Base-by-base conservation (phyloP, 2,329 filamentous ascomycete genomes). In the Nannizziopsis barbatae region DNA sequence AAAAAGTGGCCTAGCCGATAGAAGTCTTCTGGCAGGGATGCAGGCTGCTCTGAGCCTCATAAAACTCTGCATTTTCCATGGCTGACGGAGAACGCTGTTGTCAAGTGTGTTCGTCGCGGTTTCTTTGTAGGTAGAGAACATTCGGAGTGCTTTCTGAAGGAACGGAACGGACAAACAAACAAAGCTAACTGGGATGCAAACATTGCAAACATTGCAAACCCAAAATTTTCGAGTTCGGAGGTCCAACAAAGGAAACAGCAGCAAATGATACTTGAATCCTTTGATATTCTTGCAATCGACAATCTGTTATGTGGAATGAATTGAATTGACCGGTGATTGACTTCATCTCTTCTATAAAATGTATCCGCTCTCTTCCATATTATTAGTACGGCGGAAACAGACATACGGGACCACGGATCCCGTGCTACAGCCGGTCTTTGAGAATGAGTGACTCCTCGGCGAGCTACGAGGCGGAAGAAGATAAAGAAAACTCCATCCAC, bases 371-470 rank as follows among this genome's bases (percentile, higher is more conserved):
- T 14, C 27, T 37, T 5, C 9, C 20, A 37, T 46, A 14, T 22
- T 42, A 43, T 20, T 18, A 38, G 45, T 40, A 45, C 31, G 47
- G 18, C 36, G 37, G 36, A 39, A 43, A 22, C 45, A 41, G 45
- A 44, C 27, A 43, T 39, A 42, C 12, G 33, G 38, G n/a, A 14
- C n/a, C 11, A 11, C 17, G 33, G 27, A 20, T 31, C 18, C 38
- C 9, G 30, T 37, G 32, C 20, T 39, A 35, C 10, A 42, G 5
- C 14, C 33, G 2, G 31, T 43, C 53, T 53, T 56, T 50, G 52
- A 64, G 53, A 45, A 68, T 68, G 65, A 67, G 63, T 64, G 64
- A 57, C 53, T 57, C 51, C 30, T 35, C 61, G 50, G 60, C 57
- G 47, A 52, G 54, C 49, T 64, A 63, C 53, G 57, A 61, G 47